Conservation (phyloP, 2,329 filamentous ascomycete genomes). For the Chaetothyriales sp. region DNA sequence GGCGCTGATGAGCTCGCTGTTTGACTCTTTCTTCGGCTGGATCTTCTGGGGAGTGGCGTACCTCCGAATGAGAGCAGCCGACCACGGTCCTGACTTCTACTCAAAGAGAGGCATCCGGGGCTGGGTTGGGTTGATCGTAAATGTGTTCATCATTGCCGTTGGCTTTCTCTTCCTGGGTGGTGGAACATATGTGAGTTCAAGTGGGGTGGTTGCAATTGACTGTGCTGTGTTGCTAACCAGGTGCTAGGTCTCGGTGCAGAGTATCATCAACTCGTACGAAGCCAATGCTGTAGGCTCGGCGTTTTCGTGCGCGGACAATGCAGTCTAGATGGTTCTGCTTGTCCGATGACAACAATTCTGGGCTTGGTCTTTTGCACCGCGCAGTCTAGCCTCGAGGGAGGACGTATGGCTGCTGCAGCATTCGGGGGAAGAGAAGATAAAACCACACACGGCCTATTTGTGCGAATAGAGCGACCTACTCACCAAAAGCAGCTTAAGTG, state of each 20-base stretch:
- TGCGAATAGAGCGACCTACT: too few species aligned
- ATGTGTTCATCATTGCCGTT: slow-evolving; percentile 55
- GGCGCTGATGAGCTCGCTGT: slow-evolving; percentile 50
- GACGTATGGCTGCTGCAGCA: too few species aligned
- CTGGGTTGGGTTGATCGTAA: slow-evolving; percentile 39
- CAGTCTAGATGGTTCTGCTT: slow-evolving; percentile 25
- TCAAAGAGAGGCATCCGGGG: slow-evolving; percentile 28
- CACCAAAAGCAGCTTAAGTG: too few species aligned
- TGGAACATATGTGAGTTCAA: slow-evolving; percentile 56
- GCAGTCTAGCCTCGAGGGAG: too few species aligned
- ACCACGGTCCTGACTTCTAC: slow-evolving; percentile 28
- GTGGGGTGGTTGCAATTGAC: not conserved
- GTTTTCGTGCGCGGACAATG: not conserved
- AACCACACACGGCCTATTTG: too few species aligned
- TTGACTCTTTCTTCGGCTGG: slow-evolving; percentile 69
- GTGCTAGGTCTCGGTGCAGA: slow-evolving; percentile 10
- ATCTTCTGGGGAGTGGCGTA: slow-evolving; percentile 56
- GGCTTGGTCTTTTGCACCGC: too few species aligned
- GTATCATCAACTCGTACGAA: not conserved
- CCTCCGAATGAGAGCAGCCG: slow-evolving; percentile 28
- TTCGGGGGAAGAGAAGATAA: too few species aligned
- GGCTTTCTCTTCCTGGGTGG: slow-evolving; percentile 69
- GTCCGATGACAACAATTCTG: not conserved
- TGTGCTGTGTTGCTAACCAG: not conserved
- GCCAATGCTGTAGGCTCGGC: not conserved